Base-by-base conservation (phyloP, 352 stramenopile species). In the Sclerospora graminicola region DNA sequence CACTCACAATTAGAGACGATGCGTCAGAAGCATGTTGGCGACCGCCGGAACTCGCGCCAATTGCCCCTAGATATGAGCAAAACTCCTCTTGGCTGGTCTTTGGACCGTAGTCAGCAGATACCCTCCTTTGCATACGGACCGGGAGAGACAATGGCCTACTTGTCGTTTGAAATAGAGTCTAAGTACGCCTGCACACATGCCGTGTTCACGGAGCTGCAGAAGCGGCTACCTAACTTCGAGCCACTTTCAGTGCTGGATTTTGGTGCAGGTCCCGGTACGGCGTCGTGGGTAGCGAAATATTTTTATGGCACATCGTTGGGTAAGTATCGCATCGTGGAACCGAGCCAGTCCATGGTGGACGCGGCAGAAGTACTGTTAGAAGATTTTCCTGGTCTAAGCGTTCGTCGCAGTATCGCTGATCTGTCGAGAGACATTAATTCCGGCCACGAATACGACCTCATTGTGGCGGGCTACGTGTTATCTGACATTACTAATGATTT, bases 271-370 rank as follows among this genome's bases (percentile, higher is more conserved):
- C 79, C 78, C 0, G 81, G 81, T 2, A 90, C 76, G 5, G 71
- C 76, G 0, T 82, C 73, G 2, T 93, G 81, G 81, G 81, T 70
- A 29, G 74, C 76, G 9, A 84, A 83, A 26, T 56, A 80, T 15
- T 78, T 87, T 29, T 93, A 69, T 23, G 61, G 64, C 16, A 58
- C 79, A 4, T 77, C 71, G 29, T 38, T 90, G 28, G 50, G 61
- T 16, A 66, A 69, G 18, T 90, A 84, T 38, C 74, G 78, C 18
- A 54, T 93, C 13, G 61, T 93, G 32, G 81, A 93, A 46, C 77
- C 81, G 26, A 90, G 78, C 39, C 81, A 93, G 46, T 89, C 78
- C 27, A 93, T 93, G 81, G 54, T 86, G 20, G 78, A 93, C 50
- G 81, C 80, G 0, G 73, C 77, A 0, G 55, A 84, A 36, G 66